Conservation (phyloP, 495 filamentous ascomycete species). For the Physcia stellaris region DNA sequence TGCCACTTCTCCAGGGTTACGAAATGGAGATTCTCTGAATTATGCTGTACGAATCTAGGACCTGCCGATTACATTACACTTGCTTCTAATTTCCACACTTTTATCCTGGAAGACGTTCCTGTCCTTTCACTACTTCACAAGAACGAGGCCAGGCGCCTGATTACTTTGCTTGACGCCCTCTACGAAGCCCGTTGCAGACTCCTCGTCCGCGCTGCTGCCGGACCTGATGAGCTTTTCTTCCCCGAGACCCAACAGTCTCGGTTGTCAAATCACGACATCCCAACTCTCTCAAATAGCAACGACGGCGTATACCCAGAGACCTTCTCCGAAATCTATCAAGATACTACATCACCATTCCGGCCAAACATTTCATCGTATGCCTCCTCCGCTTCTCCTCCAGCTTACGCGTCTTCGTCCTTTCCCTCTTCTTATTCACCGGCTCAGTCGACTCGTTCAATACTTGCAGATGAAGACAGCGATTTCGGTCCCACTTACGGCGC, state of each 20-base stretch:
- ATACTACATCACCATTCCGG: slow-evolving; percentile 52
- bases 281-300: slow-evolving; percentile 4
- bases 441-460: slow-evolving; percentile 13
- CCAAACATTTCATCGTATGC: slow-evolving; percentile 52
- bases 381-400: slow-evolving; percentile 16
- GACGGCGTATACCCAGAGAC: slow-evolving; percentile 54
- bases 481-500: slow-evolving; percentile 19
- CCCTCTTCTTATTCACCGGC: slow-evolving; percentile 14
- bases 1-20: slow-evolving; percentile 32
- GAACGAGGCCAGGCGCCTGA: slow-evolving; percentile 59
- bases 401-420: slow-evolving; percentile 15
- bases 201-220: slow-evolving; percentile 38
- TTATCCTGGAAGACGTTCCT: slow-evolving; percentile 49
- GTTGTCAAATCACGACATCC: background rate
- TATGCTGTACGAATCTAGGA: slow-evolving; percentile 42
- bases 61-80: slow-evolving; percentile 62
- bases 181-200: slow-evolving; percentile 60
- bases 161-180: slow-evolving; percentile 56
- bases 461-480: slow-evolving; percentile 21
- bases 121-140: slow-evolving; percentile 42
- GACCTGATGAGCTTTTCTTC: slow-evolving; percentile 57
- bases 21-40: slow-evolving; percentile 43
- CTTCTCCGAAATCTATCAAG: slow-evolving; percentile 56
- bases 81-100: slow-evolving; percentile 53
- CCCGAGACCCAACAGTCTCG: slow-evolving; percentile 28